Conservation (phyloP, 2,329 filamentous ascomycete species). For the Trichoderma guizhouense region DNA sequence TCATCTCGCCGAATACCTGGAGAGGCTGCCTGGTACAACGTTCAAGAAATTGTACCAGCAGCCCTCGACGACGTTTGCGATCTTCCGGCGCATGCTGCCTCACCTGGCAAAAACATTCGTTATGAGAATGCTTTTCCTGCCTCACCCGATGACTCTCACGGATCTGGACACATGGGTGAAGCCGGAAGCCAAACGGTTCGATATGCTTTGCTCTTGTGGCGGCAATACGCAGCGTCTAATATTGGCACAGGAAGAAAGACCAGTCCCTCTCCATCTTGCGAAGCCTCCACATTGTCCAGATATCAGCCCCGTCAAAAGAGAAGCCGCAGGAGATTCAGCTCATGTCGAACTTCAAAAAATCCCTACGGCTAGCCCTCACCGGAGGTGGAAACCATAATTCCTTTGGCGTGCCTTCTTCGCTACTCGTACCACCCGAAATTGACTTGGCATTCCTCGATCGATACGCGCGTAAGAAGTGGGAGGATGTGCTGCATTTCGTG, state of each 20-base stretch:
- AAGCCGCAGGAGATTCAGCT: conserved; percentile 70
- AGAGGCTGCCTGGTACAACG: conserved; percentile 83
- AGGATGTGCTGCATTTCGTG: conserved; percentile 92
- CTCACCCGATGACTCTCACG: conserved; percentile 70
- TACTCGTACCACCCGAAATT: conserved; percentile 60
- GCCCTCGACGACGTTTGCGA: conserved; percentile 89
- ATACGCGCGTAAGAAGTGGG: conserved; percentile 88
- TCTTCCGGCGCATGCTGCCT: conserved; percentile 95
- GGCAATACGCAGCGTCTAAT: not conserved
- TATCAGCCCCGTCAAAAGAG: conserved; percentile 58
- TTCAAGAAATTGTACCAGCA: conserved; percentile 93
- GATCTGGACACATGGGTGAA: conserved; percentile 87
- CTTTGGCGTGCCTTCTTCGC: conserved; percentile 80
- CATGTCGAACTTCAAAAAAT: conserved; percentile 78
- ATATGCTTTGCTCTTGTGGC: not conserved
- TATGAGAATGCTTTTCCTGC: conserved; percentile 91
- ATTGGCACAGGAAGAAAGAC: conserved; percentile 64
- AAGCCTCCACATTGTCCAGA: conserved; percentile 79
- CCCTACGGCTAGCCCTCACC: conserved; percentile 80
- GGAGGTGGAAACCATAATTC: conserved; percentile 82
- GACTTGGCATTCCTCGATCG: conserved; percentile 73
- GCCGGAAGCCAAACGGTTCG: conserved; percentile 49
- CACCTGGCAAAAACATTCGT: conserved; percentile 96
- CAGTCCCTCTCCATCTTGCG: conserved; percentile 75
- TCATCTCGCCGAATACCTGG: conserved; percentile 82